Conservation (phyloP, 371 early-diverging fungal genomes). For the Amoeboaphelidium occidentale region DNA sequence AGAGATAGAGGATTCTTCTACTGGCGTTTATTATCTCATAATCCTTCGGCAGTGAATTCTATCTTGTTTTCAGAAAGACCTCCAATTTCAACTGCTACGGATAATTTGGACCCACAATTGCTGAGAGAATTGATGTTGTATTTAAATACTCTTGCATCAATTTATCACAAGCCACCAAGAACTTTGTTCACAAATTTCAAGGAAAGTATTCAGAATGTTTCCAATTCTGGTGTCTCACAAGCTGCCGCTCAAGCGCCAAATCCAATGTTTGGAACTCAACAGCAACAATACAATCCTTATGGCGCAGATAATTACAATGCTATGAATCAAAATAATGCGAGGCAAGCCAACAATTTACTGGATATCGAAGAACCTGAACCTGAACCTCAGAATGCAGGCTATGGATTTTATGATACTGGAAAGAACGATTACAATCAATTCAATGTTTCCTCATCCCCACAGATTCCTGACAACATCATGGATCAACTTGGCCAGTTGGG, state of each 20-base stretch:
- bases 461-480: too few species aligned
- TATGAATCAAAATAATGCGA: neutral
- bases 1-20: constrained; percentile 93
- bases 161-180: constrained; percentile 69
- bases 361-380: neutral
- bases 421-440: too few species aligned
- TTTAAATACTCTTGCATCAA: constrained; percentile 64
- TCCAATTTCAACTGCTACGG: constrained; percentile 58
- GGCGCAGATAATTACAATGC: too few species aligned
- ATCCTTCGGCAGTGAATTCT: constrained; percentile 36
- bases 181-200: neutral
- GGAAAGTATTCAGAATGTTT: too few species aligned
- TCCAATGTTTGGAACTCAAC: too few species aligned
- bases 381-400: too few species aligned
- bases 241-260: too few species aligned
- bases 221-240: too few species aligned
- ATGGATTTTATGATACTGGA: too few species aligned
- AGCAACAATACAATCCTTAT: too few species aligned
- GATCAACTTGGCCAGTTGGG: too few species aligned
- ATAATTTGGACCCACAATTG: constrained; percentile 44
- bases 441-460: too few species aligned
- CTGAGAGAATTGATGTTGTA: constrained; percentile 67
- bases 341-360: neutral
- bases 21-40: constrained; percentile 80
- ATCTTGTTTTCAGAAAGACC: constrained; percentile 70